Evolutionary conservation across 2,329 filamentous ascomycete species (phyloP).

Genomic region (Cladosporium oxysporum): DNA sequence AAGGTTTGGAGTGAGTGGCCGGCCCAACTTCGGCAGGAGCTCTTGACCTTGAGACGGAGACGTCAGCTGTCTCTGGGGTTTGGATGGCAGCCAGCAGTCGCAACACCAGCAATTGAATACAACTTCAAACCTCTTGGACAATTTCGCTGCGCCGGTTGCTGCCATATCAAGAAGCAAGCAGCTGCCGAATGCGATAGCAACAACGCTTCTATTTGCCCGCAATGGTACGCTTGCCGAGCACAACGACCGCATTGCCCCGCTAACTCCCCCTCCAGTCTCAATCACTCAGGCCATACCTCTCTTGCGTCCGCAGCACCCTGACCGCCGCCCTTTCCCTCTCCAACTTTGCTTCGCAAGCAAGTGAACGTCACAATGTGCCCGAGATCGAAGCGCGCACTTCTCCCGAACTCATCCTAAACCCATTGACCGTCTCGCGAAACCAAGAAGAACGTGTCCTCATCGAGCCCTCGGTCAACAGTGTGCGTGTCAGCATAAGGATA

Average conservation of each 20-base stretch:
- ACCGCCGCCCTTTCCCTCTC: constrained; percentile 91
- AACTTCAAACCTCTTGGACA: background rate
- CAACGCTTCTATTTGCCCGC: background rate
- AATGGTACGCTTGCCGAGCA: background rate
- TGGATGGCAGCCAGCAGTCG: constrained; percentile 1
- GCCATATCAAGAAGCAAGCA: background rate
- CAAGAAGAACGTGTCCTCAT: constrained; percentile 96
- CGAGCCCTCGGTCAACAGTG: constrained; percentile 94
- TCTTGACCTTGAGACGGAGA: background rate
- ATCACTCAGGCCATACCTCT: constrained; percentile 93
- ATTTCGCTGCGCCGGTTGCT: background rate
- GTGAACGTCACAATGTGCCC: constrained; percentile 96
- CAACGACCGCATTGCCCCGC: constrained; percentile 6
- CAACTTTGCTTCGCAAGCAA: constrained; percentile 96
- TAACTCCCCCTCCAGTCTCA: constrained; percentile 65
- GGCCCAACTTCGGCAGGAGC: constrained; percentile 1
- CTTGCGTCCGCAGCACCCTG: constrained; percentile 91
- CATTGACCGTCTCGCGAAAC: constrained; percentile 86
- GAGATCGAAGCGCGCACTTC: constrained; percentile 93
- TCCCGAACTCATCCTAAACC: constrained; percentile 90
- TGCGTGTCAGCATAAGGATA: constrained; percentile 97
- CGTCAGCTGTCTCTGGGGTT: constrained; percentile 9
- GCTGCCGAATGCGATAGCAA: constrained; percentile 17
- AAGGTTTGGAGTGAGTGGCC: background rate
- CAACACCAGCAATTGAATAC: background rate